Base-by-base conservation (phyloP, 345 rosid species). In the Odontarrhena argentea region DNA sequence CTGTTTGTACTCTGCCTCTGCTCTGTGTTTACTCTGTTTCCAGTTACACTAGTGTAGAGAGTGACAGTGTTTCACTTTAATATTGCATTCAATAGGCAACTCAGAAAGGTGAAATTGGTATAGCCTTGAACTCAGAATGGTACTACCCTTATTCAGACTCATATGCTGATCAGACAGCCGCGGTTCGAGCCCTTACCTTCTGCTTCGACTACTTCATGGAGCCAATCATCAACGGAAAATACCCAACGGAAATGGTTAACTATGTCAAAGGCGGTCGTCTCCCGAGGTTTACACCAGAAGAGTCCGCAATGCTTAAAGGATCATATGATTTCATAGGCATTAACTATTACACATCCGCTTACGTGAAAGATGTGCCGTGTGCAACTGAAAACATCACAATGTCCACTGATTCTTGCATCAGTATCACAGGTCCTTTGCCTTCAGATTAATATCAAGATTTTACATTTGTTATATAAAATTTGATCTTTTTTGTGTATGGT, bases 21-120 rank as follows among this genome's bases (percentile, higher is more conserved):
- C 22, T 18, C 22, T 18, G 22, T 18, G 0, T 18, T 18, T 18
- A 18, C 22, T 18, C 22, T 18, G 22, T 18, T 32, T 3, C 4
- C 6, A 0, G 36, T 32, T 32, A 32, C 36, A 4, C 36, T 32
- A 32, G 36, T 32, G 4, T 32, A 32, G 36, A 4, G 4, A 3
- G 36, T 32, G 36, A 32, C 36, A 3, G 7, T 6, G 7, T 32
- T 32, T 32, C 7, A 32, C 36, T 32, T 18, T 18, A 18, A 18
- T 18, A 18, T 18, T 18, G 0, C 22, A 37, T 18, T 50, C 37
- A 6, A 3, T 50, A 84, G 88, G 83, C 57, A 36, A 55, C 60
- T 53, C 87, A 81, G n/a, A 67, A 77, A n/a, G 87, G 87, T 40
- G 9, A 55, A 7, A 71, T 81, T 8, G 87, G 87, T 9, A 83